phyloP scores from a whole-genome alignment of 2,329 filamentous ascomycete genomes.

The Xylaria digitata region DNA sequence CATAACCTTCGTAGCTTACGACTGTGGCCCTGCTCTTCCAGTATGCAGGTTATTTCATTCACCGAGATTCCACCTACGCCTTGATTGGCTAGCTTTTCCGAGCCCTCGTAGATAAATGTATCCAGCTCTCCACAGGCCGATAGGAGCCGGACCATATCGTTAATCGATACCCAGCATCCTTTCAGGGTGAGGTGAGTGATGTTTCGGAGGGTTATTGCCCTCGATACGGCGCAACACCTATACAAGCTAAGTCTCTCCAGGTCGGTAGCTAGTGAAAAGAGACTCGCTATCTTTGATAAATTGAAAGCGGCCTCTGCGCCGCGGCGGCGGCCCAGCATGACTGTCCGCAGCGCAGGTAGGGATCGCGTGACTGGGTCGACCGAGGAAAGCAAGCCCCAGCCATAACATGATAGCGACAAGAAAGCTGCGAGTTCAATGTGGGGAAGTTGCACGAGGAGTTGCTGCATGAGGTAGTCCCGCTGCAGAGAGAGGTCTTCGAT shows the following conservation, averaged over 20 bases:
- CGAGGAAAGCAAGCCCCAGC: neutral
- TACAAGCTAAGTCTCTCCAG: neutral
- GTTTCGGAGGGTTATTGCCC: neutral
- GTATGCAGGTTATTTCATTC: neutral
- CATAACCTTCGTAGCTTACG: neutral
- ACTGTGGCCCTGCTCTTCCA: constrained; percentile 2
- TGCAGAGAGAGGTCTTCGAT: neutral
- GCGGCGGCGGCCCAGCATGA: neutral
- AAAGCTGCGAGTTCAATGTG: neutral
- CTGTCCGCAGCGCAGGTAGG: neutral
- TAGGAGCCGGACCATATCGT: neutral
- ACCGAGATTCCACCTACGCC: too few relatives aligned
- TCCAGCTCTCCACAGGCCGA: neutral
- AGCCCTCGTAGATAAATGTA: neutral
- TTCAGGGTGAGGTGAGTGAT: neutral
- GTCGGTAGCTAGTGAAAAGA: neutral
- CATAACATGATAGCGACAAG: neutral
- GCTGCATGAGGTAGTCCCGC: neutral
- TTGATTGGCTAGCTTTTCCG: too few relatives aligned
- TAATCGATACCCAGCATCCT: too few relatives aligned
- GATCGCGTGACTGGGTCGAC: neutral
- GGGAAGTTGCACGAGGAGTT: constrained; percentile 4
- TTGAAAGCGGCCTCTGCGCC: too few relatives aligned
- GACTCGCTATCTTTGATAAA: too few relatives aligned
- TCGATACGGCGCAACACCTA: neutral